phyloP scores from a whole-genome alignment of 352 stramenopile species.

The Globisporangium alternatum region DNA sequence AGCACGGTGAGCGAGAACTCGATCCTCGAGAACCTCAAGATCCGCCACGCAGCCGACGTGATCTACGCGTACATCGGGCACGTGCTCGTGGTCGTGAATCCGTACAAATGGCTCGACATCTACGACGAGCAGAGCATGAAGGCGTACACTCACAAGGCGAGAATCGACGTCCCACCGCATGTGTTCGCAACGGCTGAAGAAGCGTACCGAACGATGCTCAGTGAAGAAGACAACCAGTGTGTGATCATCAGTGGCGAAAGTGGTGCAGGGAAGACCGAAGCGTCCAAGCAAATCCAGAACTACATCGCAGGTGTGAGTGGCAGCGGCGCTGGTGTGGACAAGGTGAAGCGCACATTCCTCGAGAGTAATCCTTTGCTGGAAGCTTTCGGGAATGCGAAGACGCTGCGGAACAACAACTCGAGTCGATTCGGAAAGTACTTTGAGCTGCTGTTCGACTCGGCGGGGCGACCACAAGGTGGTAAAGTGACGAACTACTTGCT shows the following conservation, averaged over 20 bases:
- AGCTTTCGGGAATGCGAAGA: slow-evolving; percentile 96
- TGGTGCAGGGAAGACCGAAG: slow-evolving; percentile 84
- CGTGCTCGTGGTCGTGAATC: slow-evolving; percentile 86
- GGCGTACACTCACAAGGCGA: slow-evolving; percentile 79
- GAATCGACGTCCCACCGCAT: slow-evolving; percentile 85
- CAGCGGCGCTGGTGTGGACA: slow-evolving; percentile 76
- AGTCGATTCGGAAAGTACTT: slow-evolving; percentile 96
- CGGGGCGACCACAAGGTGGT: slow-evolving; percentile 72
- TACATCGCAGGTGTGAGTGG: slow-evolving; percentile 85
- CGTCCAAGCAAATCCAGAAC: slow-evolving; percentile 90
- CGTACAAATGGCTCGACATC: slow-evolving; percentile 91
- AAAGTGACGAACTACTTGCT: slow-evolving; percentile 92
- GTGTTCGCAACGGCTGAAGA: slow-evolving; percentile 86
- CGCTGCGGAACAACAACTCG: slow-evolving; percentile 94
- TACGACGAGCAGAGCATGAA: slow-evolving; percentile 82
- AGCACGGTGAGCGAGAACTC: slow-evolving; percentile 63
- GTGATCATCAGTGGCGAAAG: slow-evolving; percentile 89
- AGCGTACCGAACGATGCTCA: slow-evolving; percentile 86
- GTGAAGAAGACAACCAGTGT: slow-evolving; percentile 88
- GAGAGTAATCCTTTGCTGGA: slow-evolving; percentile 95
- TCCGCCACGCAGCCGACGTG: slow-evolving; percentile 79
- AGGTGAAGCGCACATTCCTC: slow-evolving; percentile 89
- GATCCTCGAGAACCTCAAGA: slow-evolving; percentile 89
- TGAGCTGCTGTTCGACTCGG: slow-evolving; percentile 92
- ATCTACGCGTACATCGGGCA: slow-evolving; percentile 90